Evolutionary conservation across 2,329 filamentous ascomycete species (phyloP).

Genomic region (Calonectria pauciramosa): DNA sequence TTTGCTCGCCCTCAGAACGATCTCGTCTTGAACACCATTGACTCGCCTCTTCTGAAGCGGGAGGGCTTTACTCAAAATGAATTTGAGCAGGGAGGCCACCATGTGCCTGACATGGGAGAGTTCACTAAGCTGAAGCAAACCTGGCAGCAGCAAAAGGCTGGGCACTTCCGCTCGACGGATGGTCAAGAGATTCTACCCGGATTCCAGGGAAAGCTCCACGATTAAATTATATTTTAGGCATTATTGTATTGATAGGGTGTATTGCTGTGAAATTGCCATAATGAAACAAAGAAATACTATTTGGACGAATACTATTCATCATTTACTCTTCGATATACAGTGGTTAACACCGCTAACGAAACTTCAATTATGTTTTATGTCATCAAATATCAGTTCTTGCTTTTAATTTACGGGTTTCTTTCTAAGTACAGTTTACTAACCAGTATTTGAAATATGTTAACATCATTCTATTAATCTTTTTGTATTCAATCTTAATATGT

Average conservation of each 20-base stretch:
- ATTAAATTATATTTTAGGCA: background rate
- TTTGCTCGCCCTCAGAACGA: slow-evolving; percentile 62
- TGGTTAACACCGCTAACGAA: background rate
- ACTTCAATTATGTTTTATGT: background rate
- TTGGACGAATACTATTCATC: background rate
- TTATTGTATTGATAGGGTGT: background rate
- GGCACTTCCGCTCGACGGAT: slow-evolving; percentile 42
- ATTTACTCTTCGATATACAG: background rate
- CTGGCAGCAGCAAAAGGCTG: slow-evolving; percentile 53
- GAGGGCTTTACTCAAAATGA: slow-evolving; percentile 53
- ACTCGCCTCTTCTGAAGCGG: slow-evolving; percentile 53
- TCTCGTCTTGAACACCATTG: slow-evolving; percentile 52
- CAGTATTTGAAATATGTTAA: background rate
- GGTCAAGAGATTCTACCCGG: slow-evolving; percentile 53
- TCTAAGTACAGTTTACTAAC: background rate
- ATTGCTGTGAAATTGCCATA: background rate
- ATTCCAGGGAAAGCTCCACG: slow-evolving; percentile 46
- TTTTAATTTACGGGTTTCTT: background rate
- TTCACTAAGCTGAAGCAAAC: slow-evolving; percentile 54
- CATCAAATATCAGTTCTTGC: background rate
- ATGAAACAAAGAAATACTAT: background rate
- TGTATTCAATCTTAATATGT: background rate
- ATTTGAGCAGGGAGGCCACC: slow-evolving; percentile 51
- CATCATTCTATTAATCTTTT: background rate
- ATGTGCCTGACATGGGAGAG: slow-evolving; percentile 53